A percentile compares a stretch with the other conserved stretches of the same genome.
These are phyloP conservation scores for Wickerhamomyces kurtzmanii DNA, from an alignment of 805 yeast species.

Conservation along the genomic window DNA sequence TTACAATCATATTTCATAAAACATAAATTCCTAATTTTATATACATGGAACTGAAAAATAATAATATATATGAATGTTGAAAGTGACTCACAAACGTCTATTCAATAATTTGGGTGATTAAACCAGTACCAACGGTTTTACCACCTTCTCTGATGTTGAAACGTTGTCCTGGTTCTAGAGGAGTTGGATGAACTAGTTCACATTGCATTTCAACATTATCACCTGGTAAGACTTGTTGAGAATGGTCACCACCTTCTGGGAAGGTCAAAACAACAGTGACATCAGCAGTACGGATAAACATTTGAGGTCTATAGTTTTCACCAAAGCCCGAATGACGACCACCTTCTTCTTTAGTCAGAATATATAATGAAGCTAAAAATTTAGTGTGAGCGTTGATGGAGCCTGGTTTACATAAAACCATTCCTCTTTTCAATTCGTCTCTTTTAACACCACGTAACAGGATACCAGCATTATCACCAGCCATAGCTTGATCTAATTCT, in stretches of 20 bases:
- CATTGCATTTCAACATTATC: conserved; percentile 96
- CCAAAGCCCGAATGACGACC: conserved; percentile 98
- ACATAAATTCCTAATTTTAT: too few species aligned
- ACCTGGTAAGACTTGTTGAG: conserved; percentile 93
- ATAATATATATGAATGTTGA: too few species aligned
- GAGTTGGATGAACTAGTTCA: conserved; percentile 82
- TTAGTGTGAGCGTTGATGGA: conserved; percentile 88
- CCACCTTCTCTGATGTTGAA: conserved; percentile 99
- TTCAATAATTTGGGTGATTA: conserved; percentile 85
- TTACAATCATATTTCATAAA: too few species aligned
- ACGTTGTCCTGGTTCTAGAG: conserved; percentile 94
- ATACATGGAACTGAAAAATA: too few species aligned
- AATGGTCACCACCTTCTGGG: conserved; percentile 81
- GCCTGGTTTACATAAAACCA: conserved; percentile 92
- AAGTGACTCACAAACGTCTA: conserved; percentile 11
- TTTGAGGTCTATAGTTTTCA: conserved; percentile 96
- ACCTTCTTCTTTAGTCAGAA: conserved; percentile 95
- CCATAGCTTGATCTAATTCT: conserved; percentile 95
- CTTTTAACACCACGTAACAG: conserved; percentile 97
- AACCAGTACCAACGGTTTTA: conserved; percentile 97
- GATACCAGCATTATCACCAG: conserved; percentile 99
- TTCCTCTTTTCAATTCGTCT: conserved; percentile 94
- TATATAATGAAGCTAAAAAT: conserved; percentile 87
- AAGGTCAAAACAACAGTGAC: conserved; percentile 84
- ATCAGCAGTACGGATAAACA: conserved; percentile 93